phyloP scores from a whole-genome alignment of 257 asterid genomes.

The Solanum acaule region DNA sequence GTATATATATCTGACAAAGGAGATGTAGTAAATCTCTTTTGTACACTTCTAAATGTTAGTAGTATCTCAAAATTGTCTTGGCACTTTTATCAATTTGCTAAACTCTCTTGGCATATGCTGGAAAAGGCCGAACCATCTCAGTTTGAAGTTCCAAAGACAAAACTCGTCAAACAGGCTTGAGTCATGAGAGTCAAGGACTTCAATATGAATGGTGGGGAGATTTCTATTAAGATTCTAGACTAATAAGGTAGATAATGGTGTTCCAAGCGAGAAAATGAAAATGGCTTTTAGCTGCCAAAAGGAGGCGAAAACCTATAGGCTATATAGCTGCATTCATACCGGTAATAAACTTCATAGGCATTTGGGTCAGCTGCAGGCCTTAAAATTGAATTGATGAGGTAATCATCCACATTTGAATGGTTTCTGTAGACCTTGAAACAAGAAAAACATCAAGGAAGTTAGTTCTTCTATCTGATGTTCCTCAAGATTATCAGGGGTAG shows the following conservation, averaged over 20 bases:
- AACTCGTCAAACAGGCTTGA: not conserved
- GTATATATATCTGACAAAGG: not conserved
- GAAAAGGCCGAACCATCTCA: not conserved
- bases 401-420: constrained; percentile 75
- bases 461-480: not conserved
- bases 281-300: not conserved
- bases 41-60: not conserved
- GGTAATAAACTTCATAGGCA: constrained; percentile 91
- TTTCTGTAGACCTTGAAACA: constrained; percentile 54
- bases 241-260: not conserved
- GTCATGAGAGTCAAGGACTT: not conserved
- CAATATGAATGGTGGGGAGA: not conserved
- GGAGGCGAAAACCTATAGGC: not conserved
- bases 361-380: constrained; percentile 82
- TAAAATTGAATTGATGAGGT: constrained; percentile 65
- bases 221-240: not conserved
- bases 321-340: constrained; percentile 25
- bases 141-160: not conserved
- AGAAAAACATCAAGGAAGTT: not conserved
- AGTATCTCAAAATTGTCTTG: not conserved
- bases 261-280: not conserved
- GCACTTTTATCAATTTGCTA: not conserved
- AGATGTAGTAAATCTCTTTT: not conserved
- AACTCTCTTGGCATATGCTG: not conserved
- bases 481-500: not conserved